Percentiles rank a stretch among this genome's conserved stretches.
Conservation (phyloP, 2,329 filamentous ascomycete genomes). For the Pestalotiopsis sp. region DNA sequence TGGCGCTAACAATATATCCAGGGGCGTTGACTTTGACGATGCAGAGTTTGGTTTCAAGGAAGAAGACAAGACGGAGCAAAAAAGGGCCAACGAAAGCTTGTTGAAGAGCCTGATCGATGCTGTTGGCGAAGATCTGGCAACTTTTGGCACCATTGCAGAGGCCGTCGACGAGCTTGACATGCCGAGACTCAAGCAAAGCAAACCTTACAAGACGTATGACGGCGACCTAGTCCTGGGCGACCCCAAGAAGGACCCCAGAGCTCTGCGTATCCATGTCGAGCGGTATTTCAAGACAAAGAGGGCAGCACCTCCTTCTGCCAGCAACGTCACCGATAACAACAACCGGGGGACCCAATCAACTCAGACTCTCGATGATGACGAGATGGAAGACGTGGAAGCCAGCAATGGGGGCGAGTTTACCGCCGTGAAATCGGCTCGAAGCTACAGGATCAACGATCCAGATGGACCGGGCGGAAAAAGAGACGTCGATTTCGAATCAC, state of each 20-base stretch:
- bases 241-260: conserved; percentile 69
- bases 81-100: conserved; percentile 75
- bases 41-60: conserved; percentile 88
- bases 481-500: conserved; percentile 78
- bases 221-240: conserved; percentile 82
- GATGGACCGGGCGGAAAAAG: conserved; percentile 75
- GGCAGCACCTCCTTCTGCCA: conserved; percentile 75
- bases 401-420: conserved; percentile 53
- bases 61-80: conserved; percentile 75
- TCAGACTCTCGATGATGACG: conserved; percentile 48
- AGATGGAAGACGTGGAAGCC: conserved; percentile 51
- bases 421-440: conserved; percentile 74
- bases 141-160: conserved; percentile 81
- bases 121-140: conserved; percentile 60
- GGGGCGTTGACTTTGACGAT: conserved; percentile 93
- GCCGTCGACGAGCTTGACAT: conserved; percentile 79
- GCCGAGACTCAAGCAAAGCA: conserved; percentile 76
- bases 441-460: conserved; percentile 80
- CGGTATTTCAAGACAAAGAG: conserved; percentile 86
- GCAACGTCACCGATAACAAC: conserved; percentile 66
- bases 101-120: conserved; percentile 67
- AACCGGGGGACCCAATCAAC: conserved; percentile 57
- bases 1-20: conserved; percentile 33
- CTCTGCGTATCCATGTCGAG: conserved; percentile 83
- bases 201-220: conserved; percentile 77